Percentiles rank a stretch among this genome's conserved stretches.
phyloP scores from a whole-genome alignment of 352 stramenopile genomes.

The Phytophthora agathidicida region DNA sequence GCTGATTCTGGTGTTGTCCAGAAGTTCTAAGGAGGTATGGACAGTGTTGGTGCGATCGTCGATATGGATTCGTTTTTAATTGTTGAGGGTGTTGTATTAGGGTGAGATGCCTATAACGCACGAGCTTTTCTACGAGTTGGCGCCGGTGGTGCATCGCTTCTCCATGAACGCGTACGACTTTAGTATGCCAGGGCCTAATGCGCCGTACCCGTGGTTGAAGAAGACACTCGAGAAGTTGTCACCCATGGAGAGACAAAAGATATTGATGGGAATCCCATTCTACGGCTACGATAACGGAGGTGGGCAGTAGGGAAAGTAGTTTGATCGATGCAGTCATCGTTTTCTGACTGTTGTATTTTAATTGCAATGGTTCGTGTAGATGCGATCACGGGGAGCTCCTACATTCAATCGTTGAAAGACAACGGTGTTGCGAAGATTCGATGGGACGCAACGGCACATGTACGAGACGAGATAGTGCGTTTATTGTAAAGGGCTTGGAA shows the following conservation, averaged over 20 bases:
- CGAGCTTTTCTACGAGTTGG: slow-evolving; percentile 60
- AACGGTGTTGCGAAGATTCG: slow-evolving; percentile 51
- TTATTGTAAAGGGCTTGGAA: no score
- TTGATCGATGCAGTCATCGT: not conserved
- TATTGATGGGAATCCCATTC: slow-evolving; percentile 79
- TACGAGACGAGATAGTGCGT: slow-evolving; percentile 31
- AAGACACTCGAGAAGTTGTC: slow-evolving; percentile 59
- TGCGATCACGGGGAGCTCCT: slow-evolving; percentile 47
- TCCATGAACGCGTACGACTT: slow-evolving; percentile 88
- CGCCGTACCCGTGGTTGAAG: slow-evolving; percentile 70
- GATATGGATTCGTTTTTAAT: not conserved
- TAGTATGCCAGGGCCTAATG: slow-evolving; percentile 64
- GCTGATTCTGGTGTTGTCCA: slow-evolving; percentile 69
- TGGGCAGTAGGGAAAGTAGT: slow-evolving; percentile 4
- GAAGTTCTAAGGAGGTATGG: slow-evolving; percentile 57
- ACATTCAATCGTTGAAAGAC: slow-evolving; percentile 44
- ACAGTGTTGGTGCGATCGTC: not conserved
- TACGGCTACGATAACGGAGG: slow-evolving; percentile 84
- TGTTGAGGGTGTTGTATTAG: slow-evolving; percentile 21
- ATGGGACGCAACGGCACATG: slow-evolving; percentile 54
- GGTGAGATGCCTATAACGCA: slow-evolving; percentile 57
- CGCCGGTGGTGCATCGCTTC: slow-evolving; percentile 75
- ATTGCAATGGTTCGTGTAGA: slow-evolving; percentile 26
- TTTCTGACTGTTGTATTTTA: not conserved
- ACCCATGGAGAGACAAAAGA: slow-evolving; percentile 49